Conservation (phyloP, 2,329 filamentous ascomycete species). For the Claviceps sp. region DNA sequence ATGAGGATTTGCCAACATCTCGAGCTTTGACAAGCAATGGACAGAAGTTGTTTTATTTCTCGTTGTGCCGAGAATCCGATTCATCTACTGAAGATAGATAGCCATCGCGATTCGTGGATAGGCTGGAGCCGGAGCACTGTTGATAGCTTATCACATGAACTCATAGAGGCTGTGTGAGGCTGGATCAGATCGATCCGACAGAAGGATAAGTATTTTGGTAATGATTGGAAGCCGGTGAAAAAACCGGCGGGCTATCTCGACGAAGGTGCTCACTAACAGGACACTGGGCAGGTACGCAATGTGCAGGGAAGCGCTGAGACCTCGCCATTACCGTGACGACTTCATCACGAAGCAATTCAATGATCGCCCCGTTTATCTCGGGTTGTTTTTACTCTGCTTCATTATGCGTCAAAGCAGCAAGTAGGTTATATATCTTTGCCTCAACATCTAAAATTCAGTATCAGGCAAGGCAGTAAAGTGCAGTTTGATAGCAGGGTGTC, state of each 20-base stretch:
- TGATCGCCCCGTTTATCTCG: background rate
- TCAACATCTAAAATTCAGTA: background rate
- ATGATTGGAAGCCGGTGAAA: background rate
- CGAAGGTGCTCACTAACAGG: background rate
- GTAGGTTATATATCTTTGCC: no score
- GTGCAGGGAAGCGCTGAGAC: background rate
- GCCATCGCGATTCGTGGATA: background rate
- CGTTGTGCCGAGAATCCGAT: background rate
- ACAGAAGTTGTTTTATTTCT: background rate
- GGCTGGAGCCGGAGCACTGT: background rate
- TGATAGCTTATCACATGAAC: no score
- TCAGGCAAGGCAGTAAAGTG: background rate
- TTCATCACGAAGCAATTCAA: background rate
- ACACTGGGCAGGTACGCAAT: background rate
- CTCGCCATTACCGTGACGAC: background rate
- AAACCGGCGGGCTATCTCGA: background rate
- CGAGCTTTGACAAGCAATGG: background rate
- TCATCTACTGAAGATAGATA: background rate
- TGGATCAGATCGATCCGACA: background rate
- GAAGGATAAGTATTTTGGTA: background rate
- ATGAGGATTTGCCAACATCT: background rate
- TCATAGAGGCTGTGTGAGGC: background rate
- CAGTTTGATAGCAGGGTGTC: slow-evolving; percentile 5
- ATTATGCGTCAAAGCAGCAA: no score
- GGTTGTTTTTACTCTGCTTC: background rate